Evolutionary conservation across 495 filamentous ascomycete species (phyloP).

Genomic region (Penicillium daleae): DNA sequence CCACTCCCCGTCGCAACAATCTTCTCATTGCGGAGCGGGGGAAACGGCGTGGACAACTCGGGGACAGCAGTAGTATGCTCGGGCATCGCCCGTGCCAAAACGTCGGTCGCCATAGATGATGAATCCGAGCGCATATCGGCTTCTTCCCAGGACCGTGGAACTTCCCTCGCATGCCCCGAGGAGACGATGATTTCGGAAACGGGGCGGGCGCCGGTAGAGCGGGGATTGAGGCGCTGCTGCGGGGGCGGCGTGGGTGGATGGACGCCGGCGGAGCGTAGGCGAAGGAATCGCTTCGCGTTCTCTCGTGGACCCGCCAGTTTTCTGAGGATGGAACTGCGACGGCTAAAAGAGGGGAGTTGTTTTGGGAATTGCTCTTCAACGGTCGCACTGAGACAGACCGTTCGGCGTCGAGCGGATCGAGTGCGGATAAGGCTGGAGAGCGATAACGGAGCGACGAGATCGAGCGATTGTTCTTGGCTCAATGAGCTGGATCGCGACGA

Average conservation of each 20-base stretch:
- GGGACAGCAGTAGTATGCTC: slow-evolving; percentile 28
- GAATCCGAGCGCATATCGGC: slow-evolving; percentile 37
- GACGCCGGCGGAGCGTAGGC: slow-evolving; percentile 41
- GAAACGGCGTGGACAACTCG: slow-evolving; percentile 40
- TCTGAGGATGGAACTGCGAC: slow-evolving; percentile 40
- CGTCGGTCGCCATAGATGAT: slow-evolving; percentile 40
- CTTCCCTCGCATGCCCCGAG: slow-evolving; percentile 27
- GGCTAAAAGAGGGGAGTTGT: slow-evolving; percentile 18
- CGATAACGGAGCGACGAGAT: slow-evolving; percentile 25
- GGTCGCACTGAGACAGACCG: slow-evolving; percentile 21
- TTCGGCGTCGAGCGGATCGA: slow-evolving; percentile 32
- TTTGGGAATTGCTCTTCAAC: slow-evolving; percentile 35
- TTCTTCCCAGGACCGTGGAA: not conserved
- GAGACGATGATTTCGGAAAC: slow-evolving; percentile 50
- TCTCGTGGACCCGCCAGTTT: slow-evolving; percentile 55
- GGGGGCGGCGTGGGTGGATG: slow-evolving; percentile 32
- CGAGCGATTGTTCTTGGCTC: slow-evolving; percentile 27
- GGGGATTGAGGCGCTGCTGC: slow-evolving; percentile 23
- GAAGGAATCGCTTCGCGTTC: slow-evolving; percentile 55
- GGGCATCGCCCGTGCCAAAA: slow-evolving; percentile 31
- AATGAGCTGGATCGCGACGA: slow-evolving; percentile 32
- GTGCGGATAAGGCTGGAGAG: slow-evolving; percentile 34
- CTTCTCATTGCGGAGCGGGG: slow-evolving; percentile 58
- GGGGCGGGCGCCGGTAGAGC: slow-evolving; percentile 36
- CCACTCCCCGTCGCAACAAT: slow-evolving; percentile 76